Percentiles rank a stretch among this genome's conserved stretches.
Conservation (phyloP, 805 yeast species). For the Grigorovia jiainica region DNA sequence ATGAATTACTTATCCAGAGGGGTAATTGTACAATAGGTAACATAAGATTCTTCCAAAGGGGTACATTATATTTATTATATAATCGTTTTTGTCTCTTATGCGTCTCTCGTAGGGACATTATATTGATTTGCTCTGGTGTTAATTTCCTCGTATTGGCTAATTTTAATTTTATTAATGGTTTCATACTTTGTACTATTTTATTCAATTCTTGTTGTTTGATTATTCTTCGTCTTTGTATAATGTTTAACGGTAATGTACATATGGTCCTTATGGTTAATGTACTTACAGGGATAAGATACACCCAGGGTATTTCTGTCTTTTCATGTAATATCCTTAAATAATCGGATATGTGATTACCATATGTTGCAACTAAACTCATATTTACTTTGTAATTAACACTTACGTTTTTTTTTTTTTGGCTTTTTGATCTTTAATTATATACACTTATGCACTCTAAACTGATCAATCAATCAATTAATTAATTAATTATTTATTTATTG, state of each 20-base stretch:
- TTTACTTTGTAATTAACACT: too few relatives aligned
- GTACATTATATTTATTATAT: slow-evolving; percentile 60
- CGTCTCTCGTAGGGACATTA: slow-evolving; percentile 69
- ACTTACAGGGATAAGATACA: slow-evolving; percentile 63
- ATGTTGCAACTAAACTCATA: slow-evolving; percentile 7
- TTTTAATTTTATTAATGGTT: slow-evolving; percentile 58
- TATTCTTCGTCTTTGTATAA: slow-evolving; percentile 57
- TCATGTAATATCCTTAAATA: slow-evolving; percentile 34
- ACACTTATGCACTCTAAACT: too few relatives aligned
- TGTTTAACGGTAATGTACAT: slow-evolving; percentile 71
- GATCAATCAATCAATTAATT: background rate
- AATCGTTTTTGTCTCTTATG: slow-evolving; percentile 62
- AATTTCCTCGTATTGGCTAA: slow-evolving; percentile 33
- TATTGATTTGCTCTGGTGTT: slow-evolving; percentile 67
- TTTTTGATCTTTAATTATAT: too few relatives aligned
- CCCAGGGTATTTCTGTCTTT: slow-evolving; percentile 69
- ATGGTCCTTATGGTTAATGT: slow-evolving; percentile 56
- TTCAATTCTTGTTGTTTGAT: slow-evolving; percentile 62
- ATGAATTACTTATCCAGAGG: slow-evolving; percentile 70
- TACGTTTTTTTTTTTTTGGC: background rate
- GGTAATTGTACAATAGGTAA: slow-evolving; percentile 82
- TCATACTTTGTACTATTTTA: slow-evolving; percentile 64
- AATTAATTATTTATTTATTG: background rate
- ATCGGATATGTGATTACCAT: slow-evolving; percentile 17
- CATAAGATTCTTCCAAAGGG: slow-evolving; percentile 68